Evolutionary conservation across 192 early-diverging fungal genomes (phyloP), one percentile per base, ranked within the genome.

Genomic region (Chytriomyces sp.): DNA sequence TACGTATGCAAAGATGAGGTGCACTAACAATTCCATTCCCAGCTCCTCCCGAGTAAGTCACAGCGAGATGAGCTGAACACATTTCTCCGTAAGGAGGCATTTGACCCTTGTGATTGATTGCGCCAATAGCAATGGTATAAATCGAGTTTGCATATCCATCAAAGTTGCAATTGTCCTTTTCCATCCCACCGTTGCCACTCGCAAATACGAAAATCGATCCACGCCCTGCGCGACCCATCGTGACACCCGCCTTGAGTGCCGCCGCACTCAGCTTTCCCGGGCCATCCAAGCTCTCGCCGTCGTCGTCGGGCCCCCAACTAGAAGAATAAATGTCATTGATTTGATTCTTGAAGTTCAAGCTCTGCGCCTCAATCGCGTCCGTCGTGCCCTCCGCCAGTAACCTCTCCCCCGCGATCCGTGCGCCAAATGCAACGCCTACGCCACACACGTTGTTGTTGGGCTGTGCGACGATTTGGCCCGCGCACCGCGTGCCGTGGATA

Each of bases 161-260:
- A 85, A 91, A 96, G 78, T 98, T 98, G 81, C 96, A 98, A 78
- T 98, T 95, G 72, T 98, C 96, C 40, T 86, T 86, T 6, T 75
- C 79, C 0, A 74, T 64, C 0, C 93, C 96, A 26, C 96, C 96
- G 65, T 98, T 97, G 22, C 96, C 96, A 3, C 93, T 91, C 0
- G 94, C 96, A 86, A 96, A 98, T 10, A 98, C 93, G 78, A 84
- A 98, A 22, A 98, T 87, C 22, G 89, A 92, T 8, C 96, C 96
- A 38, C 81, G 83, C 7, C 95, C 96, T 2, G 78, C 75, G 25
- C 98, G 83, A 1, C 98, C 96, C 5, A 90, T 87, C 19, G 82
- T 70, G 17, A 94, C 86, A n/a, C 98, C 98, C 32, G 92, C 90
- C 30, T 89, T 78, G 32, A 99, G 88, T 5, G 97, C 96, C 19